Evolutionary conservation across 169 alveolate genomes (phyloP), one percentile per base, ranked within the genome.

Genomic region (Plasmodium gallinaceum): DNA sequence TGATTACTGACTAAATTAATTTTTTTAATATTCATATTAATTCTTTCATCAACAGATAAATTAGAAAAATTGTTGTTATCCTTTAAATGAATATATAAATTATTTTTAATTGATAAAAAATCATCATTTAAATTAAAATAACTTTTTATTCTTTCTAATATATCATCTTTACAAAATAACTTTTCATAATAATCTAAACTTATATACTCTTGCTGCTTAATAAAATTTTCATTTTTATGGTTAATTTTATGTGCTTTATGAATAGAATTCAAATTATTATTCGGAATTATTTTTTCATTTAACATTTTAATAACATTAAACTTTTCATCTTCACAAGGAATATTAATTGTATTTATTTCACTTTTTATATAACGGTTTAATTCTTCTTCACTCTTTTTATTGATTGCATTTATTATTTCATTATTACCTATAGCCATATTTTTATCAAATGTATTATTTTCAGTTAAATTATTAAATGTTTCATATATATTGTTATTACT

Each of bases 171-270:
- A 24, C 61, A 43, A 7, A 71, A 48, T 62, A 85, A 52, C 10
- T 60, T 70, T 46, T 86, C 92, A 52, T 86, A 86, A 62, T 86
- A 70, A 45, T 62, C 75, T 51, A 69, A 66, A 8, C 78, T 58
- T 71, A 86, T 39, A 66, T 86, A 86, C 45, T 86, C 92, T 22
- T 71, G 74, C 70, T 86, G 92, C 24, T 86, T 86, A n/a, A 20
- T 62, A 48, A 86, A 24, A n/a, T 72, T 70, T 37, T 73, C 88
- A 51, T 70, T 51, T 14, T 66, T 64, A 12, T 48, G 46, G 20
- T 69, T 20, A 24, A 58, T 9, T 54, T 37, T 22, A 37, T 32
- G 20, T 46, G 9, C 87, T n/a, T 32, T n/a, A 18, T 1, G 9
- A 5, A 14, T n/a, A 14, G 18, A 43, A 16, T 58, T 20, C 5